Percentiles rank a stretch among this genome's conserved stretches.
These are phyloP conservation scores for Achaetomiella virescens DNA, from an alignment of 495 filamentous ascomycete genomes.

Conservation along the genomic window DNA sequence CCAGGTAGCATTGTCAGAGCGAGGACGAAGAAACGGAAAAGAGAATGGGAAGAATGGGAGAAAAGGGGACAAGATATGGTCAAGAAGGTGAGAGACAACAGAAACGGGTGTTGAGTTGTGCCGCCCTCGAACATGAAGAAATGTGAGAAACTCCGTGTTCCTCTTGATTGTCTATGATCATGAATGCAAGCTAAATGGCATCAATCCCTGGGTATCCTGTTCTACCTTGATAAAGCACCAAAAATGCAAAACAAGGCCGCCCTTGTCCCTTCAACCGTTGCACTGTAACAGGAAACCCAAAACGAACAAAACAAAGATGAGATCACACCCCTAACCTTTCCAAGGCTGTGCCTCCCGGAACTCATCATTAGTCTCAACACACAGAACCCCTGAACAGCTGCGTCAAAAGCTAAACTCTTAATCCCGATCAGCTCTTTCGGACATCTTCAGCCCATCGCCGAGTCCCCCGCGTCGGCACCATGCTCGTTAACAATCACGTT, in stretches of 20 bases:
- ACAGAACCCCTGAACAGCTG: neutral
- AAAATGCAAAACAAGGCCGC: slow-evolving; percentile 8
- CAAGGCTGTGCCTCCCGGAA: neutral
- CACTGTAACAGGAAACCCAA: slow-evolving; percentile 2
- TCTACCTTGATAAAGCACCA: slow-evolving; percentile 5
- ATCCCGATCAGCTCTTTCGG: neutral
- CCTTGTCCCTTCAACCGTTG: slow-evolving; percentile 3
- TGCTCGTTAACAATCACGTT: slow-evolving; percentile 2
- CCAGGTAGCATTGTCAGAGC: neutral
- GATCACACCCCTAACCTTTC: neutral
- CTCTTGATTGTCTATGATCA: neutral
- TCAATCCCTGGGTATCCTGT: slow-evolving; percentile 5
- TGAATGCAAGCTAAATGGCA: neutral
- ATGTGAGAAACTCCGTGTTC: neutral
- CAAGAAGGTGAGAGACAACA: too few species aligned
- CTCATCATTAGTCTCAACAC: neutral
- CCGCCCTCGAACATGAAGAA: too few species aligned
- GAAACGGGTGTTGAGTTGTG: too few species aligned
- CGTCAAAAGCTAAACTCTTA: neutral
- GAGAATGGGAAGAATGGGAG: too few species aligned
- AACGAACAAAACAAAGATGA: neutral
- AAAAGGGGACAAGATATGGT: too few species aligned
- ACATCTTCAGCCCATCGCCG: neutral
- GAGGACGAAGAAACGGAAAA: too few species aligned
- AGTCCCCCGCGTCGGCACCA: neutral